Percentiles rank a stretch among this genome's conserved stretches.
Evolutionary conservation across 208 protist genomes (phyloP).

Genomic region (Porcisia deanei): DNA sequence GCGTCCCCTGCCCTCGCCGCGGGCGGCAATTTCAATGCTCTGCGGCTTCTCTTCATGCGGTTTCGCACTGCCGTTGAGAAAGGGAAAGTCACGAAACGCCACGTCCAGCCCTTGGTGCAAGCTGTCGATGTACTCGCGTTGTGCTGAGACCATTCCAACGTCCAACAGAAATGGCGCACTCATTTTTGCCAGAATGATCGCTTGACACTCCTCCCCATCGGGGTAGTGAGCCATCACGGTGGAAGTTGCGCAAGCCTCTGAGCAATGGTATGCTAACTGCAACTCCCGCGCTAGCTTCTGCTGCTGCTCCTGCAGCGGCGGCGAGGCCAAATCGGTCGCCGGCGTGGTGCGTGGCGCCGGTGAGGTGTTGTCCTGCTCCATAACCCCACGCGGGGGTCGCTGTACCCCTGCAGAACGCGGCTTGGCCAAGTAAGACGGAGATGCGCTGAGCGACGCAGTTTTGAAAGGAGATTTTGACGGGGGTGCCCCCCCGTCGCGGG

Average conservation of each 20-base stretch:
- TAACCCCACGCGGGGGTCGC: background rate
- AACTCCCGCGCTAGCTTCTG: slow-evolving; percentile 2
- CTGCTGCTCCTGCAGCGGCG: background rate
- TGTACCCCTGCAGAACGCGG: background rate
- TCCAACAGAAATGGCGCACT: slow-evolving; percentile 41
- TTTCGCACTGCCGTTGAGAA: slow-evolving; percentile 30
- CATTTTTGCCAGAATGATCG: slow-evolving; percentile 37
- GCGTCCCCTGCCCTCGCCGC: background rate
- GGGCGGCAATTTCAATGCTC: background rate
- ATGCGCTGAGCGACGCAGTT: background rate
- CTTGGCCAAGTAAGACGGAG: background rate
- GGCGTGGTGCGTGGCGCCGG: background rate
- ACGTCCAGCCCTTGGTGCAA: slow-evolving; percentile 15
- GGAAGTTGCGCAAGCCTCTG: slow-evolving; percentile 25
- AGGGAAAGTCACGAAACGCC: slow-evolving; percentile 29
- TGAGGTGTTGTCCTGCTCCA: background rate
- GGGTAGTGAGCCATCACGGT: slow-evolving; percentile 38
- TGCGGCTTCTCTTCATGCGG: slow-evolving; percentile 7
- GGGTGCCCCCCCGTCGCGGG: no score
- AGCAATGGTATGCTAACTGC: slow-evolving; percentile 29
- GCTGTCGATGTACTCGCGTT: slow-evolving; percentile 37
- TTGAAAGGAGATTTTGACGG: background rate
- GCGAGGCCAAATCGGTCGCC: background rate
- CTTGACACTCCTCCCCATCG: slow-evolving; percentile 12
- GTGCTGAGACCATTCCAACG: slow-evolving; percentile 45